Percentiles rank a stretch among this genome's conserved stretches.
phyloP scores from a whole-genome alignment of 1,284 basidiomycete species.

The Marasmius fiardii region DNA sequence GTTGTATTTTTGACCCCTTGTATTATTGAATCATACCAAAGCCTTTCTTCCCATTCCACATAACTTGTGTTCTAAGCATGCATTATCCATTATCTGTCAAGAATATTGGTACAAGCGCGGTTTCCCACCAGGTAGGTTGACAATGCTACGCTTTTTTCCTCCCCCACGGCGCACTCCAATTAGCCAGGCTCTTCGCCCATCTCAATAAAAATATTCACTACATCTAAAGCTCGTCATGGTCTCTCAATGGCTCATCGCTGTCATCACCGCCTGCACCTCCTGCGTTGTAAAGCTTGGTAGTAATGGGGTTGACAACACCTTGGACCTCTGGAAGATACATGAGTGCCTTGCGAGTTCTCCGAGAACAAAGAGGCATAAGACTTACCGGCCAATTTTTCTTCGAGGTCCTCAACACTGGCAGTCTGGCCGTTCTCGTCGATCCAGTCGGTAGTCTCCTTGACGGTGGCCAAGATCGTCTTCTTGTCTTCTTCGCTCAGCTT shows the following conservation, averaged over 20 bases:
- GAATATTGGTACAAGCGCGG: background rate
- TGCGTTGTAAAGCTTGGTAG: conserved; percentile 74
- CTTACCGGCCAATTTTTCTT: conserved; percentile 79
- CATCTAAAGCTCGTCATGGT: conserved; percentile 70
- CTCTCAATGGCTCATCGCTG: conserved; percentile 54
- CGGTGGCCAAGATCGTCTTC: conserved; percentile 76
- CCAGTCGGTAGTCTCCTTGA: conserved; percentile 94
- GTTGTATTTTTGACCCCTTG: background rate
- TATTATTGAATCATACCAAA: background rate
- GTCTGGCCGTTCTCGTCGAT: conserved; percentile 77
- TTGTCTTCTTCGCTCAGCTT: conserved; percentile 89
- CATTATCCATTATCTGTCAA: background rate
- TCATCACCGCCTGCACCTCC: conserved; percentile 39
- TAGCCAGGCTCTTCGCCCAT: conserved; percentile 21
- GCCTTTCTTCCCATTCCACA: too few species aligned
- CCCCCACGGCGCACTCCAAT: too few species aligned
- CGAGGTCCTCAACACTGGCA: conserved; percentile 84
- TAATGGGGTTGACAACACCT: conserved; percentile 70
- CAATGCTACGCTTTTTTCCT: too few species aligned
- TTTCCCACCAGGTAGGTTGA: background rate
- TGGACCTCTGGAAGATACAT: conserved; percentile 54
- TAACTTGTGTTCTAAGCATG: background rate
- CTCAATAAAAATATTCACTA: conserved; percentile 36
- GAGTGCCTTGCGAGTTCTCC: conserved; percentile 4
- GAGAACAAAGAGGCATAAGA: conserved; percentile 12